phyloP scores from a whole-genome alignment of 2,329 filamentous ascomycete species.

The Arthrobotrys pseudoclavata region DNA sequence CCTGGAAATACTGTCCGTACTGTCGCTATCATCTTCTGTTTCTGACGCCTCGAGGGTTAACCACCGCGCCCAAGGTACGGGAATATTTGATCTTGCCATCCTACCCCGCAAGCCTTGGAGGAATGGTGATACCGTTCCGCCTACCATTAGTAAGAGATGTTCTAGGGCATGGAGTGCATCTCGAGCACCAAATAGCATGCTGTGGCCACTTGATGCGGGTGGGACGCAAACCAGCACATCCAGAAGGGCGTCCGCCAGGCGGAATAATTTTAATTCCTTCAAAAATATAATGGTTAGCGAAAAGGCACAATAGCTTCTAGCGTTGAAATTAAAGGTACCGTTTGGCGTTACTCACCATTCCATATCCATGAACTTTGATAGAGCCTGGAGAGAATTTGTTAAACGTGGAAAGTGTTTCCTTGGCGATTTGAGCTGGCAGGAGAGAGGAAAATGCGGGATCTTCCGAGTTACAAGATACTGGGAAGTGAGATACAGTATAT shows the following conservation, averaged over 20 bases:
- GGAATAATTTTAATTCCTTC: conserved; percentile 8
- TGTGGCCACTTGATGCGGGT: background rate
- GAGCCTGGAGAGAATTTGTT: conserved; percentile 7
- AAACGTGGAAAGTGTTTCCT: conserved; percentile 12
- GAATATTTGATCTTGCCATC: conserved; percentile 3
- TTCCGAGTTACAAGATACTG: conserved; percentile 1
- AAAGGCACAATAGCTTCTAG: background rate
- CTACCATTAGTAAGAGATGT: conserved; percentile 4
- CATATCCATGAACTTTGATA: conserved; percentile 5
- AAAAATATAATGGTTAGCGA: background rate
- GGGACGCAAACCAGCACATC: conserved; percentile 6
- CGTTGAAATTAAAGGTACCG: too few species aligned
- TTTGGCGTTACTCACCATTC: background rate
- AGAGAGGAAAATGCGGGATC: conserved; percentile 2
- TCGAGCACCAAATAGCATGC: background rate
- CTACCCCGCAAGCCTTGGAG: background rate
- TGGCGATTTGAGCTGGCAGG: conserved; percentile 3
- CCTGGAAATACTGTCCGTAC: background rate
- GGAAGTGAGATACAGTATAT: background rate
- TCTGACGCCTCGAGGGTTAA: background rate
- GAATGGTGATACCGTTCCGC: background rate
- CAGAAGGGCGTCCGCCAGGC: background rate
- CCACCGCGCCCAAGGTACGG: conserved; percentile 10
- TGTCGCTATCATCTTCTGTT: background rate
- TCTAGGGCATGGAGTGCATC: conserved; percentile 4